These are phyloP conservation scores for Ceratocystis eucalypticola DNA, from an alignment of 2,329 filamentous ascomycete species.

Conservation along the genomic window DNA sequence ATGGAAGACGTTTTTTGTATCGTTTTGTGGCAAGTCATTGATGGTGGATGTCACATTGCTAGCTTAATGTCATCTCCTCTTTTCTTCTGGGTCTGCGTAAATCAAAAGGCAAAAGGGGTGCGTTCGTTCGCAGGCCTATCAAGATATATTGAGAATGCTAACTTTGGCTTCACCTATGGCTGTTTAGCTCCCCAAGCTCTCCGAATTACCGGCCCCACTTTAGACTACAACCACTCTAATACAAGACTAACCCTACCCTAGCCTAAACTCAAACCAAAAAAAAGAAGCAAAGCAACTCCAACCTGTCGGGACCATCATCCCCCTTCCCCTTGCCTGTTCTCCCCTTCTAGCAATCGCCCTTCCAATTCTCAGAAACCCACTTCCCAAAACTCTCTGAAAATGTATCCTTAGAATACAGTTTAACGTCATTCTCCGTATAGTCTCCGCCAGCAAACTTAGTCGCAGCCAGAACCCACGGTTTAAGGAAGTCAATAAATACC, in stretches of 20 bases:
- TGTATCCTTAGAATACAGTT: constrained; percentile 39
- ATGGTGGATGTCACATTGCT: too few species aligned
- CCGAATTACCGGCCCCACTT: background rate
- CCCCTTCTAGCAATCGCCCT: constrained; percentile 30
- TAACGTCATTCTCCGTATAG: constrained; percentile 36
- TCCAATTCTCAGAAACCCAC: constrained; percentile 50
- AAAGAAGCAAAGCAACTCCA: too few species aligned
- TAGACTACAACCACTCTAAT: background rate
- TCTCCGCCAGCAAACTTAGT: constrained; percentile 47
- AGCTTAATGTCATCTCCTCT: too few species aligned
- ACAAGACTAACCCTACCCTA: background rate
- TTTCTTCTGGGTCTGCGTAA: too few species aligned
- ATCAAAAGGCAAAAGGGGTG: too few species aligned
- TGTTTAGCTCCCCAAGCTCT: background rate
- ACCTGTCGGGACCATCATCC: background rate
- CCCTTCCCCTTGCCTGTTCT: background rate
- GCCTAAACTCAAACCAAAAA: background rate
- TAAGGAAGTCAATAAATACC: constrained; percentile 82
- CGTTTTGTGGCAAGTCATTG: too few species aligned
- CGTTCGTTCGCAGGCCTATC: too few species aligned
- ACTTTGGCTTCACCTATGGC: background rate
- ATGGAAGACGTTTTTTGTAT: too few species aligned
- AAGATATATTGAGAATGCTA: background rate
- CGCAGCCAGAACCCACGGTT: constrained; percentile 66
- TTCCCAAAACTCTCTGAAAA: constrained; percentile 42